Evolutionary conservation across 2,329 filamentous ascomycete genomes (phyloP), one percentile per base, ranked within the genome.

Genomic region (Xylariaceae sp.): DNA sequence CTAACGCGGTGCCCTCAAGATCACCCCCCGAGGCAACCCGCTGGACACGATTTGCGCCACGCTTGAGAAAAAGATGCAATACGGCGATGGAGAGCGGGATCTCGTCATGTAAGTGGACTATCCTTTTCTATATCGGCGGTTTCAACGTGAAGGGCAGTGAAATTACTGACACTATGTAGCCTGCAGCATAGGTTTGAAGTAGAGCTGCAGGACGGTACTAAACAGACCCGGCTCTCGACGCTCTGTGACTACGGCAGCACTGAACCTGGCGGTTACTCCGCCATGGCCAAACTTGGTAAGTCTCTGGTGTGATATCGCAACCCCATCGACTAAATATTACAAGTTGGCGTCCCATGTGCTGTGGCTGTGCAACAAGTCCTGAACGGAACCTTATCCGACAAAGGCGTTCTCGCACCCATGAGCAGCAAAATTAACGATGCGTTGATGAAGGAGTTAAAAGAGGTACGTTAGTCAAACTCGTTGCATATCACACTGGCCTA

Each of bases 61-160:
- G 3, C 81, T 96, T 33, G 90, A 95, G 77, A 74, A 88, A 77
- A 95, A 95, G 83, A 95, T 95, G 89, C 81, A 88, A 69, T 96
- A 86, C 69, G 86, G 81, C 62, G 76, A 86, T 62, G 86, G 81
- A 54, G 90, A 96, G 82, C 86, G 90, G 51, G 90, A 95, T 69
- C 75, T 95, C 57, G 87, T 94, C 58, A 81, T 87, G 73, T 43
- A 19, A 38, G 33, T 51, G 31, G 42, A 43, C 22, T 42, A n/a
- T 50, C 15, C 27, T 36, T 12, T 36, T 36, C n/a, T 15, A 12
- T 36, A 4, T 11, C 19, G 38, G 27, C 31, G 18, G 35, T 5
- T 7, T 27, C 22, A 33, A 36, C n/a, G n/a, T 9, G 27, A 35
- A 30, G 45, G 15, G 33, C 10, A 9, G 33, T 5, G 32, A 36